These are phyloP conservation scores for Phytophthora melonis DNA, from an alignment of 352 stramenopile genomes.

Conservation along the genomic window DNA sequence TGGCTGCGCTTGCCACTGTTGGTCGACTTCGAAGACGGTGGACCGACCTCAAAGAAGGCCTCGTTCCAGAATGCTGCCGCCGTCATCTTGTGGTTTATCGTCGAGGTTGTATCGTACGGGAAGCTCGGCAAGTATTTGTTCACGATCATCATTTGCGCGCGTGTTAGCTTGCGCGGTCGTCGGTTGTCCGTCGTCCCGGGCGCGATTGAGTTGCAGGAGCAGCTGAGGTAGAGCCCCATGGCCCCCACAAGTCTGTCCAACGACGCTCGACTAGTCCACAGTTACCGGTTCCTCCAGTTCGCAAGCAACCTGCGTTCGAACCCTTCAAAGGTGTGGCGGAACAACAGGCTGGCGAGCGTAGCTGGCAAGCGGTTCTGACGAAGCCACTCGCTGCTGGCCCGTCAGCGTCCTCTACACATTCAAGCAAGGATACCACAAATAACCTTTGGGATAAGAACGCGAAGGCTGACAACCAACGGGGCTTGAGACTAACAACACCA, in stretches of 20 bases:
- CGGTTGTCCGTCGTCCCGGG: constrained; percentile 11
- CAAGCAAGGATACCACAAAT: constrained; percentile 5
- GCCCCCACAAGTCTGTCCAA: not conserved
- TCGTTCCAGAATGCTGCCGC: constrained; percentile 48
- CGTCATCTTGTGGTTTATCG: constrained; percentile 38
- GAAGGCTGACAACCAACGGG: not conserved
- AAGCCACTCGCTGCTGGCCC: not conserved
- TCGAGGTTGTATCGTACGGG: constrained; percentile 48
- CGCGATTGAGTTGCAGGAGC: constrained; percentile 25
- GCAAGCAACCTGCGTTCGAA: not conserved
- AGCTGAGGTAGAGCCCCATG: constrained; percentile 38
- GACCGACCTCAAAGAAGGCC: constrained; percentile 44
- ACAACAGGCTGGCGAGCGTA: not conserved
- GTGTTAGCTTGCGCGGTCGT: constrained; percentile 35
- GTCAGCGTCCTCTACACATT: not conserved
- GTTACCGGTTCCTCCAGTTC: not conserved
- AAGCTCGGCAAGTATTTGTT: constrained; percentile 54
- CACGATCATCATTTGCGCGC: constrained; percentile 39
- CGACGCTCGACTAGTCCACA: not conserved
- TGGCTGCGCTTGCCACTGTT: constrained; percentile 31
- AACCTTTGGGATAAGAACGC: constrained; percentile 1
- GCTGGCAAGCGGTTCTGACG: not conserved
- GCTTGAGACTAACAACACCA: not conserved
- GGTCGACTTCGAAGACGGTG: constrained; percentile 12
- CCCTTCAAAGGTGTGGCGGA: not conserved